Evolutionary conservation across 2,329 filamentous ascomycete genomes (phyloP), one percentile per base, ranked within the genome.

Genomic region (Hyphodiscus sp.): DNA sequence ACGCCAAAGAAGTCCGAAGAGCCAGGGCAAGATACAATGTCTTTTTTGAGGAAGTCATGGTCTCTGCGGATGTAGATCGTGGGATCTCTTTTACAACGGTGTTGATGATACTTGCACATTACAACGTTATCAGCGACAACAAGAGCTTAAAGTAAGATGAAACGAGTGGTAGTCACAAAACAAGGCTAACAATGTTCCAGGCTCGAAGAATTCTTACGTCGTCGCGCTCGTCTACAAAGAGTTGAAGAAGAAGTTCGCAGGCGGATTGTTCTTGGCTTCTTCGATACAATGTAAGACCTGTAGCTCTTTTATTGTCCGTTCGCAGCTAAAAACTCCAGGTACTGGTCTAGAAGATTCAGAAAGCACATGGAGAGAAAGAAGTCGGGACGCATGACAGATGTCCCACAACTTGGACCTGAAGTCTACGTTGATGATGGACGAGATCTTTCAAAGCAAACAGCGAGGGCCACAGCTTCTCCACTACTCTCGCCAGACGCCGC

Each of bases 61-160:
- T 96, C 6, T 92, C 91, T 4, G 90, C 91, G 4, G 91, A 99
- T 69, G 87, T 86, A 1, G 89, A 95, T 65, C 81, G 82, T 58
- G 94, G 94, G 47, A 95, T 99, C 55, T 86, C 89, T 0, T 99
- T 99, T 69, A 94, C 90, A 2, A 86, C 87, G 7, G 86, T 96
- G 20, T 77, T 99, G 49, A 94, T 99, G 87, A 95, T 95, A 56
- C 77, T 99, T 53, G 92, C 95, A 33, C 94, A 99, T 71, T 95
- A 99, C 77, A 99, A 97, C 66, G 91, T 99, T 66, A 99, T 99
- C 69, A 96, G 86, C 62, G 94, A 99, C 71, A 96, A 87, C 74
- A 96, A 96, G 77, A 96, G 91, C 70, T 74, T 99, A 66, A 86
- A 81, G 85, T 88, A 74, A 67, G 74, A 26, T 70, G 45, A 45